Base-by-base conservation (phyloP, 306 rosid genomes). In the Cucurbita ficifolia region DNA sequence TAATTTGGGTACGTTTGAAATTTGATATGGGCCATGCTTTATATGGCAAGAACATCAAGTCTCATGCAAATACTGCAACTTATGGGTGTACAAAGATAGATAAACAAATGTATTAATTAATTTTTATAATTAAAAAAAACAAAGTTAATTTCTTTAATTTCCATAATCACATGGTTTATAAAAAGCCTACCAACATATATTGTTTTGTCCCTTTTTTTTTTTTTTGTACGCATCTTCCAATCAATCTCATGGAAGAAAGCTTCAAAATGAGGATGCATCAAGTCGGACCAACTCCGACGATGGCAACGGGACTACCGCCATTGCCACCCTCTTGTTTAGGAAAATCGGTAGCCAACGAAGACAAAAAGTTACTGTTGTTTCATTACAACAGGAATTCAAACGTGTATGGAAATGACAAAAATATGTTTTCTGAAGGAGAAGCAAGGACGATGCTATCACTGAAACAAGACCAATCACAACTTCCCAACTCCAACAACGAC, bases 1-100 rank as follows among this genome's bases (percentile, higher is more conserved):
- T 17, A 14, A 61, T 13, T 36, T 16, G 10, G 46, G 18, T 45
- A 18, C 7, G 14, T 19, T 65, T 40, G 21, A 17, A 19, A 22
- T 43, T 19, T 18, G 45, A 43, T 53, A 13, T 6, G 18, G 14
- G 3, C 13, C 72, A 8, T 24, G 18, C 74, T 46, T 70, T 49
- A 70, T 1, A 70, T 70, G 74, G 74, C 49, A 70, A 49, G 4
- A 14, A 70, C 42, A 24, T 70, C 0, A 70, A 70, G 29, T 70
- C 24, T 48, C 58, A 49, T 33, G 74, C 58, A 70, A 29, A 49
- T 24, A 70, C 50, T 70, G 74, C 58, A 70, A 70, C 24, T 70
- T 10, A 6, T 49, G 35, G 45, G 74, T 70, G 74, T 48, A 70
- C 58, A 70, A 70, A 70, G 59, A 49, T 49, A 49, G 24, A 70